Base-by-base conservation (phyloP, 1,284 basidiomycete genomes). In the Tilletiopsis washingtonensis region DNA sequence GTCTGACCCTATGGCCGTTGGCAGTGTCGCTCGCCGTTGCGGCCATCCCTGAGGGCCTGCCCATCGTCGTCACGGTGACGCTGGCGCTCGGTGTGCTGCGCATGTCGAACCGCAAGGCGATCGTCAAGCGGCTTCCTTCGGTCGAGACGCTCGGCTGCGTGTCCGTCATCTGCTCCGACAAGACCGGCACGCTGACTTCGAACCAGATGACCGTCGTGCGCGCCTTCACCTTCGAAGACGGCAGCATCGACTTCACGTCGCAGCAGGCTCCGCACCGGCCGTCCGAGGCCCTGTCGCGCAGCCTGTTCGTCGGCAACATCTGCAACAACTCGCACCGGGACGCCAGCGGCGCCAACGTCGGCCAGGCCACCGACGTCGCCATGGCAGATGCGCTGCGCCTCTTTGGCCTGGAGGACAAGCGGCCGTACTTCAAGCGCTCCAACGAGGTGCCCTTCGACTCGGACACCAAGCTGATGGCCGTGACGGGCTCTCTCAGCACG, bases 41-140 rank as follows among this genome's bases (percentile, higher is more conserved):
- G 47, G 91, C 91, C 32, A 97, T 97, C 56, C 91, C 91, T 0
- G 93, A 97, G 76, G 93, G 93, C 21, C 75, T 98, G 15, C 93
- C 93, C 0, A 96, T 97, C 57, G 93, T 97, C 24, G 94, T 91
- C 0, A 97, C 91, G 0, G 91, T 98, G 15, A 97, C 93, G 1
- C 82, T 98, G 21, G 91, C 91, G 1, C 79, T 97, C 7, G 91
- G 91, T 43, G 93, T 96, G 1, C 75, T 96, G 58, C 78, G 91
- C 20, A 97, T 97, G 91, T 84, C 89, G 3, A 86, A 86, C 58
- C 81, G 88, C 21, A 93, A 91, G 61, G 93, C 91, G 0, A 96
- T 97, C 53, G 91, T 98, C 42, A 97, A 97, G 77, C 93, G 91
- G 70, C 76, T 97, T 40, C 93, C 91, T 54, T 90, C 86, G 1